phyloP scores from a whole-genome alignment of 2,329 filamentous ascomycete species.

The Fusarium burgessii region DNA sequence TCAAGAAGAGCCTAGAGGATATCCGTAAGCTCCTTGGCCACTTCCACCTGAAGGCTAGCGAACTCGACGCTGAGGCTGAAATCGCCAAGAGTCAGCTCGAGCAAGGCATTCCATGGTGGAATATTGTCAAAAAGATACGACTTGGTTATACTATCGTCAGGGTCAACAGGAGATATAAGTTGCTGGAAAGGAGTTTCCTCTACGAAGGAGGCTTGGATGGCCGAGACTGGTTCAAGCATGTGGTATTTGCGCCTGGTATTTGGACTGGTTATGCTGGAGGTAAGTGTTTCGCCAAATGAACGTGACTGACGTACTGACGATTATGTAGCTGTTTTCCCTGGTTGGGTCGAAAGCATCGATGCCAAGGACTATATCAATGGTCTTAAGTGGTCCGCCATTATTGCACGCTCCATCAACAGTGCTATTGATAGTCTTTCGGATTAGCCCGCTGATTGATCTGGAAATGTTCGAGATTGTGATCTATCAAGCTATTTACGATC shows the following conservation, averaged over 20 bases:
- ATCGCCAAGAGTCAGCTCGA: constrained; percentile 58
- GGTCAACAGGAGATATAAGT: constrained; percentile 86
- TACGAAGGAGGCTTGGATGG: constrained; percentile 81
- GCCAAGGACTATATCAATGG: constrained; percentile 68
- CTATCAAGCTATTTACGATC: not conserved
- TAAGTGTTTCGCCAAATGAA: constrained; percentile 51
- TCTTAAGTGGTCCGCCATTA: constrained; percentile 69
- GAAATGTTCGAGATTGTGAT: not conserved
- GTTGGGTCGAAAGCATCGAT: constrained; percentile 72
- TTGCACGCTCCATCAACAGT: constrained; percentile 62
- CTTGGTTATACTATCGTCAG: constrained; percentile 72
- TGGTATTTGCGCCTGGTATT: constrained; percentile 89
- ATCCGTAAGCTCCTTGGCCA: constrained; percentile 54
- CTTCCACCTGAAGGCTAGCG: constrained; percentile 55
- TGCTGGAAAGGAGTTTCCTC: constrained; percentile 83
- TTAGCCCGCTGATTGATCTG: not conserved
- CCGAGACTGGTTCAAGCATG: constrained; percentile 91
- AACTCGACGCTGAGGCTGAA: constrained; percentile 61
- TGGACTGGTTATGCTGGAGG: constrained; percentile 92
- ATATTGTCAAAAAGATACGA: constrained; percentile 74
- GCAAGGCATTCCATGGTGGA: constrained; percentile 80
- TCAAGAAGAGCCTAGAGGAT: constrained; percentile 54
- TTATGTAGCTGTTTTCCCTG: constrained; percentile 68
- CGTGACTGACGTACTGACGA: not conserved
- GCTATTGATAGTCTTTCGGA: constrained; percentile 57